Evolutionary conservation across 208 protist species (phyloP), one percentile per base, ranked within the genome.

Genomic region (Jaenimonas drosophilae): DNA sequence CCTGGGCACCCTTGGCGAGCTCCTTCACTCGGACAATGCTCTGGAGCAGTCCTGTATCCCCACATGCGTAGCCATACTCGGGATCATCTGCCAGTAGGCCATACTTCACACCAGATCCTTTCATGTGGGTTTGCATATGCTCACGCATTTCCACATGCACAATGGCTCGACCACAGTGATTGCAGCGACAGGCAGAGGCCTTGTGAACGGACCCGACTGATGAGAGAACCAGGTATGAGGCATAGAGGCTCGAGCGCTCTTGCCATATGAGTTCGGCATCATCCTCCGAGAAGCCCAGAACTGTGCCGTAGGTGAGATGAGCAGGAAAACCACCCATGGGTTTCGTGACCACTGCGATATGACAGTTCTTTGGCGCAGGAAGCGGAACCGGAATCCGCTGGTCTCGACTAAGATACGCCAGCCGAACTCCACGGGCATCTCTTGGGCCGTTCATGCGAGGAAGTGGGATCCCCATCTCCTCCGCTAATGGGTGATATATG

Each of bases 241-340:
- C 72, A 52, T 77, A 89, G 20, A 56, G 54, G 47, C 82, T 69
- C 31, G 70, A 59, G 14, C 75, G 68, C 33, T 83, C 63, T 26
- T 89, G 76, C 76, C 80, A 89, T 21, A 86, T 71, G n/a, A 89
- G 64, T 37, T 69, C 59, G 1, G 58, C 73, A 51, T 79, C 55
- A 54, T 81, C 67, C 54, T 84, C 70, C 17, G 70, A 73, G 69
- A 84, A 88, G 19, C 74, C 79, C 0, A 88, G 62, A 7, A 88
- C 63, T 14, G 75, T 84, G 49, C 79, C 79, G 51, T 62, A 84
- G 17, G 49, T 69, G 2, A 42, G 23, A 20, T 11, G 37, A 11
- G 37, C 11, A n/a, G n/a, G n/a, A n/a, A n/a, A n/a, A n/a, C n/a
- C n/a, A n/a, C n/a, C n/a, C n/a, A n/a, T n/a, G n/a, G n/a, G n/a